Evolutionary conservation across 2,329 filamentous ascomycete species (phyloP), one percentile per base, ranked within the genome.

Genomic region (Alternaria tenuissima): DNA sequence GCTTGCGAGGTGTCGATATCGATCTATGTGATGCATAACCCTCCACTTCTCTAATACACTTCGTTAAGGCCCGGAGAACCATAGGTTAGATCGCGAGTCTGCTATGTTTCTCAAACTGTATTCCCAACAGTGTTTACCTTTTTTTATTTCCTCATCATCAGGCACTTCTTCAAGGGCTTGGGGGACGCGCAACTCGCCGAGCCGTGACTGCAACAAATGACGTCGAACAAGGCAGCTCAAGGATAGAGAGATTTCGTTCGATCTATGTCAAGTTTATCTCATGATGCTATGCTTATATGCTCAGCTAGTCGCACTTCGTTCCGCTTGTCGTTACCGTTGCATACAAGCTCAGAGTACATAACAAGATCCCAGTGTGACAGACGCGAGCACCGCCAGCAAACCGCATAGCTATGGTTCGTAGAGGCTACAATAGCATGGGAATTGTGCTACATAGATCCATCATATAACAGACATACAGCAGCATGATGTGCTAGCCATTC

Each of bases 31-130:
- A 24, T 24, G 24, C 24, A 7, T 24, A 24, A 24, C 0, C 6
- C 24, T 24, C 24, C 24, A 24, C 0, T 24, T 0, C 0, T 24
- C 24, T 24, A 0, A 7, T 7, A 24, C 0, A 24, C 1, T 24
- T 24, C 0, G 24, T 7, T 0, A 24, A 24, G 2, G 6, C 24
- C 24, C 0, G 5, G 6, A 24, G 24, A 0, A 24, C 24, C 24
- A 24, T 0, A 24, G 24, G 24, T 0, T 7, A 0, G 24, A 24
- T 24, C 6, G 0, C 0, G 24, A 24, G 24, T 24, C 24, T 24
- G 24, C 24, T 24, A 24, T 24, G 24, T 0, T 7, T 24, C 6
- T 24, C 24, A 7, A 24, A 0, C 24, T 7, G 24, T 7, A 0
- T 24, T 24, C 24, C 24, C 24, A 24, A 0, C 24, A 24, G 24